A percentile compares a stretch with the other conserved stretches of the same genome.
phyloP scores from a whole-genome alignment of 106 monocot genomes.

The Vanilla planifolia region DNA sequence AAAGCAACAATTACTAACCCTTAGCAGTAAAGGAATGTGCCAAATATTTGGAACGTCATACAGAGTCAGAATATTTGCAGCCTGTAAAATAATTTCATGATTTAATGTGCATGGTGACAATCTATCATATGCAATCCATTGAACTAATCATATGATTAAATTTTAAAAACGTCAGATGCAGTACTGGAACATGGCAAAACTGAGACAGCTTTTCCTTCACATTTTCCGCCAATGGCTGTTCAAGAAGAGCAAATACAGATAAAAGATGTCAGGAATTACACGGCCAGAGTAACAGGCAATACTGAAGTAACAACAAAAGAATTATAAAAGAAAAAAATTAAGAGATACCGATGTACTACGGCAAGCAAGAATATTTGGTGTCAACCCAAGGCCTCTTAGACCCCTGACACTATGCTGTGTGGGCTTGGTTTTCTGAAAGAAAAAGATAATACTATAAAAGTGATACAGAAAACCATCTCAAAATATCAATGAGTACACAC shows the following conservation, averaged over 20 bases:
- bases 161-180: too few species aligned
- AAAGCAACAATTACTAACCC: too few species aligned
- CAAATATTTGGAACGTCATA: conserved; percentile 59
- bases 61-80: conserved; percentile 44
- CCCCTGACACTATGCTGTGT: conserved; percentile 58
- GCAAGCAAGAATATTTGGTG: conserved; percentile 42
- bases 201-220: conserved; percentile 52
- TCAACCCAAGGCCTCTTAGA: conserved; percentile 47
- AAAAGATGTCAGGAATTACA: too few species aligned
- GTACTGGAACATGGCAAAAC: conserved; percentile 55
- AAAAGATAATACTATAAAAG: background rate
- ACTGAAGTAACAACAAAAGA: background rate
- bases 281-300: background rate
- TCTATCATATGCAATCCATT: too few species aligned
- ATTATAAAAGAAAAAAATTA: background rate
- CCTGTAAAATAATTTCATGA: too few species aligned
- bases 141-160: too few species aligned
- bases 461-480: background rate
- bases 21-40: conserved; percentile 48
- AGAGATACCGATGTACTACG: conserved; percentile 36
- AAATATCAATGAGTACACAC: background rate
- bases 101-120: too few species aligned
- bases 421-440: conserved; percentile 51
- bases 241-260: background rate
- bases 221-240: conserved; percentile 33